Evolutionary conservation across 495 filamentous ascomycete genomes (phyloP), one percentile per base, ranked within the genome.

Genomic region (Cercophora samala): DNA sequence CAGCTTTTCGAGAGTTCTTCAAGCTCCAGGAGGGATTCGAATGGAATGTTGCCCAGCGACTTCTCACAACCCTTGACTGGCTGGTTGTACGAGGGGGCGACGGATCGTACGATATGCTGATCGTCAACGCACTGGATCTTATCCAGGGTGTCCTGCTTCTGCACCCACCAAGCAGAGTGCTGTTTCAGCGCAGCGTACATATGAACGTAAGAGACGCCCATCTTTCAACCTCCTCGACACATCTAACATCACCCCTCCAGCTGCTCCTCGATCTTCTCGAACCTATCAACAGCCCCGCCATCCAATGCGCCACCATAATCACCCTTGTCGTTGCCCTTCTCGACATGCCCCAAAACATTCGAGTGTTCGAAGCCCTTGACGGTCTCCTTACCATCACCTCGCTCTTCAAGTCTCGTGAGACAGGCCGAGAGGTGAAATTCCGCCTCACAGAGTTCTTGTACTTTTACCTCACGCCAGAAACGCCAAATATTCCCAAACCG

Each of bases 401-500:
- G 8, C 84, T 98, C 6, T 97, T 97, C 84, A 96, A 96, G 76
- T 87, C 85, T 67, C 87, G 91, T 46, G 84, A 87, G 70, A 97
- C 93, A 4, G 86, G 86, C 17, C 85, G 91, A 64, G 91, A 93
- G 68, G 94, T 99, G 65, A 97, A 96, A 77, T 86, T 97, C 70
- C 93, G 93, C 72, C 85, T 96, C 11, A 88, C 97, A 66, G 95
- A 99, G 74, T 97, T 99, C 75, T 80, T 99, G 5, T 97, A 98
- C 79, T 97, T 97, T 78, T 99, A 98, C 77, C 87, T 99, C 60
- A 97, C 97, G 89, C 93, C 93, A 29, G 95, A 98, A 78, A 87
- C 85, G 1, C 87, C 90, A 19, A 83, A 84, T 21, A 80, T 83
- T 72, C 73, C 83, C 60, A 76, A 74, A 64, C 78, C 80, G 46